Percentiles rank a stretch among this genome's conserved stretches.
These are phyloP conservation scores for Warburgia ugandensis DNA, from an alignment of 164 flowering plant species.

Conservation along the genomic window DNA sequence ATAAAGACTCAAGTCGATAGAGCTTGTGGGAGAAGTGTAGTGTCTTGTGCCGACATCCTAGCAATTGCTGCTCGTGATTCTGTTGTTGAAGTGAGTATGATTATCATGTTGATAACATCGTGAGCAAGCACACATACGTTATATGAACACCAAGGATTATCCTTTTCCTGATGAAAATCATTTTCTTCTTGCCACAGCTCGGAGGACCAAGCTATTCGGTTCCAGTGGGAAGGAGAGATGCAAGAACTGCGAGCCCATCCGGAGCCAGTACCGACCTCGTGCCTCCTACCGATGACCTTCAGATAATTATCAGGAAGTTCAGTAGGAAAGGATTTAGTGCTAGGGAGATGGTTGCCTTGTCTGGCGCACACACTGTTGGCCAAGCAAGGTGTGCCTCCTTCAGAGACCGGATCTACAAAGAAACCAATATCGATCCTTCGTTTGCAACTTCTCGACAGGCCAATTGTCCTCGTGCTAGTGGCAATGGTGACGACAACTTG, in stretches of 20 bases:
- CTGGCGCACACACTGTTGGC: conserved; percentile 49
- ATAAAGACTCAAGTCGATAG: conserved; percentile 21
- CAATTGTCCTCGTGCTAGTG: conserved; percentile 18
- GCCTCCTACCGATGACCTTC: conserved; percentile 12
- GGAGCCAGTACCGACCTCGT: conserved; percentile 30
- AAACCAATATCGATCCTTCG: conserved; percentile 22
- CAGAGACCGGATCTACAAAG: conserved; percentile 30
- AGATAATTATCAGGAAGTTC: conserved; percentile 16
- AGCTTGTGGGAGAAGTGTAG: conserved; percentile 18
- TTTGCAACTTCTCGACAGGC: conserved; percentile 20
- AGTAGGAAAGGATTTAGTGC: conserved; percentile 21
- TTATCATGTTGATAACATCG: no score
- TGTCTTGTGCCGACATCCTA: conserved; percentile 28
- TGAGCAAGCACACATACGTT: no score
- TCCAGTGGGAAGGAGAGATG: conserved; percentile 38
- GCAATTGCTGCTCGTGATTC: conserved; percentile 27
- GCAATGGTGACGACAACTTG: conserved; percentile 19
- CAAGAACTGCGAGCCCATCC: conserved; percentile 25
- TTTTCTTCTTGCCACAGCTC: conserved; percentile 15
- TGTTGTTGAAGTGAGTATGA: conserved; percentile 14
- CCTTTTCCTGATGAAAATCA: not conserved
- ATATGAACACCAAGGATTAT: no score
- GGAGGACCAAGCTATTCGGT: conserved; percentile 40
- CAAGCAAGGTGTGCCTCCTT: conserved; percentile 23
- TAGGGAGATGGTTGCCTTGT: conserved; percentile 37